Evolutionary conservation across 225 moss, liverwort and hornwort genomes (phyloP), one percentile per base, ranked within the genome.

Genomic region (Climacium dendroides): DNA sequence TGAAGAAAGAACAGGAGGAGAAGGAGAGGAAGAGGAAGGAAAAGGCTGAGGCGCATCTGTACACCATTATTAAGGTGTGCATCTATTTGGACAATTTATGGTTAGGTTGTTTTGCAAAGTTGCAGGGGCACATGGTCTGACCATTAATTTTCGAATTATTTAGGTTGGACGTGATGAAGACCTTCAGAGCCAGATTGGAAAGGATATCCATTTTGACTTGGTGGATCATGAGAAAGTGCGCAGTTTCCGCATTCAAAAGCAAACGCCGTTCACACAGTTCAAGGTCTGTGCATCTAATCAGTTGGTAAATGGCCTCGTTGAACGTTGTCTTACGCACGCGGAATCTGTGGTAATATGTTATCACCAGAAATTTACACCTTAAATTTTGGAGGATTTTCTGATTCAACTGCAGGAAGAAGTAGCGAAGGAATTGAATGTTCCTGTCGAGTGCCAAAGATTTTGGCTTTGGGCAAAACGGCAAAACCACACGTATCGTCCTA

Each of bases 401-500:
- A 57, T 91, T 32, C 47, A 11, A 85, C 34, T 92, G 83, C 92
- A 99, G 99, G 97, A 96, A 88, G 99, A 99, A 92, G 97, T 99
- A 57, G 94, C 95, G 15, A 97, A 91, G 88, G 97, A 99, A 80
- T 92, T 99, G 74, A 94, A 94, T 61, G 95, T 99, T 47, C 97
- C 99, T 87, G 93, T 99, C 24, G 84, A 87, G 88, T 96, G 94
- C 83, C 99, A 99, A 91, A 94, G 99, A 85, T 99, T 96, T 87
- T 99, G 99, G 99, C 93, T 99, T 26, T 99, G 99, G 99, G 99
- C 99, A 13, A 99, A 99, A 88, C 96, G 99, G 81, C 99, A 99
- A 81, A 99, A 99, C 87, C 99, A 99, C 88, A 99, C 99, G 1
- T 99, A 99, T 91, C 95, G 99, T 66, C 99, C 99, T 25, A 99